A percentile compares a stretch with the other conserved stretches of the same genome.
These are phyloP conservation scores for Apiotrichum domesticum DNA, from an alignment of 1,284 basidiomycete species.

Conservation along the genomic window DNA sequence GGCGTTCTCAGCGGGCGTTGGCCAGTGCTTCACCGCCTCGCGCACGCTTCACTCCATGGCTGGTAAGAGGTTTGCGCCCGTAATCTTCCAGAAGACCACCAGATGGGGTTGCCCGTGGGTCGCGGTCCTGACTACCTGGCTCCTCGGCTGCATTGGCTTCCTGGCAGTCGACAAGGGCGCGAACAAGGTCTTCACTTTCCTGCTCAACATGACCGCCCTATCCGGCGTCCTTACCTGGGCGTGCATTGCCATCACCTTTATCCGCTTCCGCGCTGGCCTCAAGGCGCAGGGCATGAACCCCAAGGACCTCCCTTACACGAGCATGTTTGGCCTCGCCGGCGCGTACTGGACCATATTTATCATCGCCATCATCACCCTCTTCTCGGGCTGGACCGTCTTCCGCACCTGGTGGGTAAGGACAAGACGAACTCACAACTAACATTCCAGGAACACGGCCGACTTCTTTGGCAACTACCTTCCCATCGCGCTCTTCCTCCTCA, in stretches of 20 bases:
- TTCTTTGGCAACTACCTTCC: constrained; percentile 52
- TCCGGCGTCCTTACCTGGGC: constrained; percentile 66
- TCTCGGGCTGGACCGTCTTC: constrained; percentile 25
- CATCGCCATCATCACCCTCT: constrained; percentile 23
- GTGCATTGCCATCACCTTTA: constrained; percentile 69
- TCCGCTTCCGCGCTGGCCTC: constrained; percentile 70
- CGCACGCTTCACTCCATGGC: constrained; percentile 42
- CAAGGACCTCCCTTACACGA: constrained; percentile 54
- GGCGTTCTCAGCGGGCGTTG: constrained; percentile 55
- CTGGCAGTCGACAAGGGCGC: constrained; percentile 38
- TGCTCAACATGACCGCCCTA: constrained; percentile 56
- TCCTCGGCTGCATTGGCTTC: constrained; percentile 25
- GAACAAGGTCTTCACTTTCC: not conserved
- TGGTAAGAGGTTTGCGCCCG: not conserved
- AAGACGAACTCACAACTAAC: not conserved
- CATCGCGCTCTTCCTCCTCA: constrained; percentile 62
- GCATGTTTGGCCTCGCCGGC: constrained; percentile 50
- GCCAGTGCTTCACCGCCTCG: constrained; percentile 54
- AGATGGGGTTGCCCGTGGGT: constrained; percentile 35
- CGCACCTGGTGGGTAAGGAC: too few species aligned
- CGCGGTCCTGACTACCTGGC: constrained; percentile 21
- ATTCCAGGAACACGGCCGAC: constrained; percentile 14
- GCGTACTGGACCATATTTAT: constrained; percentile 32
- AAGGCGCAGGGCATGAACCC: constrained; percentile 58
- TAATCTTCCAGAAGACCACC: constrained; percentile 12